A percentile compares a stretch with the other conserved stretches of the same genome.
Conservation (phyloP, 768 basidiomycete genomes). For the Phanerochaete sordida region DNA sequence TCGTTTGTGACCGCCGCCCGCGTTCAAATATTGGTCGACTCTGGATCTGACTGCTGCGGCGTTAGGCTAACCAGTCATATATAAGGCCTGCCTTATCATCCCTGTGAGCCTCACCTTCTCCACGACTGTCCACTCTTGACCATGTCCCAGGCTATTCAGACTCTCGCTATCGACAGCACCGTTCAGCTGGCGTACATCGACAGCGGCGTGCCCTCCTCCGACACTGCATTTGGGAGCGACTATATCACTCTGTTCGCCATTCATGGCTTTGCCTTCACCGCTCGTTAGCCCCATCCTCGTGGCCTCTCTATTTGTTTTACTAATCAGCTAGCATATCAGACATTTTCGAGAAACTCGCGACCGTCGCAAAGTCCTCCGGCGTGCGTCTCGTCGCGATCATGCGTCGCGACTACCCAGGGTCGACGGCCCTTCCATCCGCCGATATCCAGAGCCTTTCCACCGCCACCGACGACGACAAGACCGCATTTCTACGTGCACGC, state of each 20-base stretch:
- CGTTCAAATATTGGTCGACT: too few relatives aligned
- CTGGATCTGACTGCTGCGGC: too few relatives aligned
- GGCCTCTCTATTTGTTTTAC: neutral
- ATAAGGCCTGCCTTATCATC: too few relatives aligned
- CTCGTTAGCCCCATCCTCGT: neutral
- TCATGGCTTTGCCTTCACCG: neutral
- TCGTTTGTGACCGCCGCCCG: too few relatives aligned
- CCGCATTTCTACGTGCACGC: neutral
- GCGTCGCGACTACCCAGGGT: conserved; percentile 23
- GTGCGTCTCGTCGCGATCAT: conserved; percentile 21
- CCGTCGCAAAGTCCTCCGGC: conserved; percentile 10
- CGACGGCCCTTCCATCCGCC: conserved; percentile 13
- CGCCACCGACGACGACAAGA: neutral
- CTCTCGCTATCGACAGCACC: neutral
- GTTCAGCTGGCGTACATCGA: conserved; percentile 12
- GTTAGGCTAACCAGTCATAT: too few relatives aligned
- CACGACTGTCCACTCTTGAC: too few relatives aligned
- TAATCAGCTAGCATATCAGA: conserved; percentile 1
- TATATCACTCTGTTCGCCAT: conserved; percentile 3
- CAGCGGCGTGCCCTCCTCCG: conserved; percentile 5
- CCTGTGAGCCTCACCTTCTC: too few relatives aligned
- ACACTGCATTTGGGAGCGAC: too few relatives aligned
- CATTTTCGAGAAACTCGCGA: conserved; percentile 6
- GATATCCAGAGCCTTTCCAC: conserved; percentile 7
- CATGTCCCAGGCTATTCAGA: too few relatives aligned